Evolutionary conservation across 2,329 filamentous ascomycete species (phyloP).

Genomic region (Epichloe uncinata): DNA sequence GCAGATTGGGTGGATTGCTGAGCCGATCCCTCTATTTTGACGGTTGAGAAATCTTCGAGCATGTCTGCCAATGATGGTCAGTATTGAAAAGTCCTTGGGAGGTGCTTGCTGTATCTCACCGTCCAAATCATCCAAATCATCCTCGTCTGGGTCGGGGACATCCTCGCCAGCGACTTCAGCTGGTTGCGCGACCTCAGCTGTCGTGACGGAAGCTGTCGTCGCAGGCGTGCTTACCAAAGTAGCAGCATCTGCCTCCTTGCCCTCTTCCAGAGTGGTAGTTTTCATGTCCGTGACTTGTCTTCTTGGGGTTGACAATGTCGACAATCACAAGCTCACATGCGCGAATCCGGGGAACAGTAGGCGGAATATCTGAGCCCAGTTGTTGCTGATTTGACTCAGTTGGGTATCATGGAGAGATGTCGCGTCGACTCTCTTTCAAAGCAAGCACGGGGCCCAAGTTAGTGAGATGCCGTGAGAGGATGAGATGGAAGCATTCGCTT

Average conservation of each 20-base stretch:
- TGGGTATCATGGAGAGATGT: not conserved
- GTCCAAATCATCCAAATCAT: slow-evolving; percentile 83
- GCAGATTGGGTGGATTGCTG: slow-evolving; percentile 11
- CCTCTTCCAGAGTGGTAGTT: slow-evolving; percentile 9
- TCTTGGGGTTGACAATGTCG: not conserved
- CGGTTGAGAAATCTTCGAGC: slow-evolving; percentile 75
- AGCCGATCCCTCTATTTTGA: slow-evolving; percentile 30
- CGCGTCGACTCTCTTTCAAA: not conserved
- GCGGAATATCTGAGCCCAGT: not conserved
- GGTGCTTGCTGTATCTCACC: slow-evolving; percentile 35
- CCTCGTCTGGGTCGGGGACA: slow-evolving; percentile 81
- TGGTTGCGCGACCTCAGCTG: not conserved
- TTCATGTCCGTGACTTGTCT: slow-evolving; percentile 10
- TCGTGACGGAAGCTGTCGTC: slow-evolving; percentile 2
- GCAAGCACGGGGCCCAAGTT: not conserved
- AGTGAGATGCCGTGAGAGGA: not conserved
- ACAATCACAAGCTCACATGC: slow-evolving; percentile 9
- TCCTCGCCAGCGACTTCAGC: slow-evolving; percentile 27
- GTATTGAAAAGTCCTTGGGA: not conserved
- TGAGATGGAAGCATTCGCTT: not conserved
- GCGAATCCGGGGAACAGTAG: slow-evolving; percentile 3
- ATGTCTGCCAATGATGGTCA: slow-evolving; percentile 48
- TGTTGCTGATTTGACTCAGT: not conserved
- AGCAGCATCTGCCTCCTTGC: slow-evolving; percentile 12
- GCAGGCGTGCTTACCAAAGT: slow-evolving; percentile 8